A percentile compares a stretch with the other conserved stretches of the same genome.
phyloP scores from a whole-genome alignment of 2,329 filamentous ascomycete genomes.

The Monosporascus sp. region DNA sequence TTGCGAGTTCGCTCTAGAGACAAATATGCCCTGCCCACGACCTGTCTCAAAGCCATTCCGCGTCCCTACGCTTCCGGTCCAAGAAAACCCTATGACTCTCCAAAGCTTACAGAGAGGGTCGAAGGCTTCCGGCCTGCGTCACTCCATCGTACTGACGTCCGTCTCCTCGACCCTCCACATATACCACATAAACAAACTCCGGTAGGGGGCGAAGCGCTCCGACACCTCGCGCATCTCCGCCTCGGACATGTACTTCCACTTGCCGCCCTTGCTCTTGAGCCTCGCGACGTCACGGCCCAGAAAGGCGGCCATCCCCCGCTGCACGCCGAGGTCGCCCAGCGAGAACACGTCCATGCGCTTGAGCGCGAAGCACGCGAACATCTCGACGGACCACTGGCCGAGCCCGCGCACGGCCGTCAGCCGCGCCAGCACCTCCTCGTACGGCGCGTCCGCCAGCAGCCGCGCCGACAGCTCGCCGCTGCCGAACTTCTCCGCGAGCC shows the following conservation, averaged over 20 bases:
- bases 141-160: slow-evolving; percentile 59
- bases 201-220: slow-evolving; percentile 77
- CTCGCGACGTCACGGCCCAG: slow-evolving; percentile 77
- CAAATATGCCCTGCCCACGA: too few species aligned
- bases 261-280: slow-evolving; percentile 63
- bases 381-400: slow-evolving; percentile 89
- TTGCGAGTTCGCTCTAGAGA: too few species aligned
- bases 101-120: too few species aligned
- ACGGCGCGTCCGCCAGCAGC: slow-evolving; percentile 71
- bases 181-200: slow-evolving; percentile 96
- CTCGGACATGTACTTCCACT: slow-evolving; percentile 98
- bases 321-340: slow-evolving; percentile 86
- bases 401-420: slow-evolving; percentile 82
- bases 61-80: too few species aligned
- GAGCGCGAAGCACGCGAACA: slow-evolving; percentile 95
- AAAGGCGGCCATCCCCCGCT: slow-evolving; percentile 89
- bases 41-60: too few species aligned
- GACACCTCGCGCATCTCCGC: slow-evolving; percentile 83
- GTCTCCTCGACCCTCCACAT: slow-evolving; percentile 88
- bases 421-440: slow-evolving; percentile 79
- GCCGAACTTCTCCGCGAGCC: slow-evolving; percentile 76
- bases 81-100: too few species aligned
- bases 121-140: not conserved
- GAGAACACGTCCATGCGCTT: slow-evolving; percentile 94
- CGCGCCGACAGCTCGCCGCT: slow-evolving; percentile 68